Conservation (phyloP, 345 rosid species). For the Streptanthus diversifolius region DNA sequence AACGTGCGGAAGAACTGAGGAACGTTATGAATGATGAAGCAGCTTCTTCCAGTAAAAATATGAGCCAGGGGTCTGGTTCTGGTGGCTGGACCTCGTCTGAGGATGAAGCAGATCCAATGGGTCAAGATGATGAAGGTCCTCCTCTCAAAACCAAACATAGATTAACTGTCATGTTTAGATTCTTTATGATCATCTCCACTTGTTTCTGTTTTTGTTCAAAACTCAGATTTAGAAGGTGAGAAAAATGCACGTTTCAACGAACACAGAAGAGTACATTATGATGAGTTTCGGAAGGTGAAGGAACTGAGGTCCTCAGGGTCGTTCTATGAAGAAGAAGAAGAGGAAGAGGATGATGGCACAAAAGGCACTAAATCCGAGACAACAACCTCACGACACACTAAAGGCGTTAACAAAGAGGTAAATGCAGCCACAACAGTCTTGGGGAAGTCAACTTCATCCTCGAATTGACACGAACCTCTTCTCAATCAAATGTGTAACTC, state of each 20-base stretch:
- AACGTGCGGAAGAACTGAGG: conserved; percentile 66
- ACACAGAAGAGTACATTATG: conserved; percentile 79
- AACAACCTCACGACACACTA: conserved; percentile 42
- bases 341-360: conserved; percentile 40
- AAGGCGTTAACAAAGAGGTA: conserved; percentile 45
- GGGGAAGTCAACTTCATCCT: conserved; percentile 27
- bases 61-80: conserved; percentile 36
- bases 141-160: background rate
- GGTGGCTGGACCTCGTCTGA: conserved; percentile 90
- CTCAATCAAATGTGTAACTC: conserved; percentile 11
- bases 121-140: conserved; percentile 81
- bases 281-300: conserved; percentile 78
- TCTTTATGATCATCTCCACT: background rate
- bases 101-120: conserved; percentile 67
- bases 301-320: conserved; percentile 72
- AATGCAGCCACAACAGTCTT: conserved; percentile 17
- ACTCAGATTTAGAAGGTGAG: conserved; percentile 43
- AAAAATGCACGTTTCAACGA: conserved; percentile 58
- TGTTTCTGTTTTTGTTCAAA: conserved; percentile 2
- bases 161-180: background rate
- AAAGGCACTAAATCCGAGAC: conserved; percentile 29
- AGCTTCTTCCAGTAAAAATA: conserved; percentile 65
- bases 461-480: conserved; percentile 5
- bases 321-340: conserved; percentile 61
- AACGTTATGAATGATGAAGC: conserved; percentile 59